Evolutionary conservation across 768 basidiomycete species (phyloP), one percentile per base, ranked within the genome.

Genomic region (Phanerodontia chrysosporium): DNA sequence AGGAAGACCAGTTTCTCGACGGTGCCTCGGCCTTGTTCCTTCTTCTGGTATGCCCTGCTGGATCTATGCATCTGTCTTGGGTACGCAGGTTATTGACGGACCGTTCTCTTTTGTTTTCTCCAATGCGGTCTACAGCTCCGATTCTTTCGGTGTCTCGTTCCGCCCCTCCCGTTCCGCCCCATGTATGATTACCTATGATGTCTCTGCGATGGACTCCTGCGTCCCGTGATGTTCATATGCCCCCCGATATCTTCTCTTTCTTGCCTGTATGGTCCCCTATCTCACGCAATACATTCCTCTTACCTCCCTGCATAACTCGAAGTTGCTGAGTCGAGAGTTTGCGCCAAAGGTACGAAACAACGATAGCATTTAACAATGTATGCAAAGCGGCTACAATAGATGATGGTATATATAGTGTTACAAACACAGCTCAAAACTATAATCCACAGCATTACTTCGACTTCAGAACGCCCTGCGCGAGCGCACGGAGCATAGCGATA

Each of bases 401-500:
- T 58, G 49, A 45, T 53, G 42, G 42, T 45, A 58, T 51, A 51
- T 27, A 53, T 59, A 51, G 25, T 39, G 30, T 9, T 42, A 54
- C 29, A 45, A 35, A 12, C 25, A 35, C 18, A 48, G 1, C 7
- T 35, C 28, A 8, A n/a, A 29, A 36, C 28, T 14, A 10, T 6
- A 29, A 30, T 25, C 45, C 22, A 10, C 3, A 16, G 25, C 28
- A 49, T 61, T 24, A 61, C 25, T 51, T 52, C 35, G 60, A 57
- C 72, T 80, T 83, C 59, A 84, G 61, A 69, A 70, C 62, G 32
- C 83, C 79, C 59, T 74, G 76, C 39, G 83, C 83, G 59, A 85
- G 67, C 3, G 81, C 80, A 42, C 84, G 82, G 51, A 89, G 68
- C 87, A 89, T 89, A 16, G 83, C 82, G 25, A 83, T 73, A 2